phyloP scores from a whole-genome alignment of 23 red algal species.

The Pyropia haitanensis region DNA sequence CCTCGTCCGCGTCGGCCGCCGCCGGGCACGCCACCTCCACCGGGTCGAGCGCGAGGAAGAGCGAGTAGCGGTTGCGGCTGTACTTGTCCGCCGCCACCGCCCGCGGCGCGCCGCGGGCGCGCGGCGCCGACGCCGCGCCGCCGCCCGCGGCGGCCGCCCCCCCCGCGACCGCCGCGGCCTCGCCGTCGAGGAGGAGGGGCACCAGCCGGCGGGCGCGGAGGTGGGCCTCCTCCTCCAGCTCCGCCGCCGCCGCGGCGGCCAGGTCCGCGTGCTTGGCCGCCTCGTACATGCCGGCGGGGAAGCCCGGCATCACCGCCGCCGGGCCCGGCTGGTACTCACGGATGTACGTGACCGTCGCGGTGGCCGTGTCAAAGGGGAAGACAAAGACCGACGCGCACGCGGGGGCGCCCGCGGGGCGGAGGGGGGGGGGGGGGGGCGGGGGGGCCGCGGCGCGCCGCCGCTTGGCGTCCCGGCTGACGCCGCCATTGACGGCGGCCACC shows the following conservation, averaged over 20 bases:
- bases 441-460: too few relatives aligned
- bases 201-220: conserved; percentile 33
- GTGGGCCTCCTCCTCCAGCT: conserved; percentile 74
- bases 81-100: conserved; percentile 30
- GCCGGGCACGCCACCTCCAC: conserved; percentile 19
- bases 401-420: not conserved
- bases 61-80: conserved; percentile 19
- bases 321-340: conserved; percentile 75
- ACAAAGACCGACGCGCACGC: conserved; percentile 39
- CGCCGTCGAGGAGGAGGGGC: conserved; percentile 14
- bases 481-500: not conserved
- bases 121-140: not conserved
- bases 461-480: conserved; percentile 4
- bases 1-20: conserved; percentile 55
- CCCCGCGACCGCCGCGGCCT: not conserved
- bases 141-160: not conserved
- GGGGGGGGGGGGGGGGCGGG: too few relatives aligned
- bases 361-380: conserved; percentile 45
- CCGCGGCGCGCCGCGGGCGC: not conserved
- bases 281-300: conserved; percentile 71
- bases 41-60: conserved; percentile 62
- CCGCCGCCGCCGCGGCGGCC: conserved; percentile 37
- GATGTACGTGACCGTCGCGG: conserved; percentile 19
- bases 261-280: conserved; percentile 20
- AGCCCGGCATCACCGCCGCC: conserved; percentile 27